Evolutionary conservation across 179 eudicot genomes (phyloP).

Genomic region (Nepenthes alata): DNA sequence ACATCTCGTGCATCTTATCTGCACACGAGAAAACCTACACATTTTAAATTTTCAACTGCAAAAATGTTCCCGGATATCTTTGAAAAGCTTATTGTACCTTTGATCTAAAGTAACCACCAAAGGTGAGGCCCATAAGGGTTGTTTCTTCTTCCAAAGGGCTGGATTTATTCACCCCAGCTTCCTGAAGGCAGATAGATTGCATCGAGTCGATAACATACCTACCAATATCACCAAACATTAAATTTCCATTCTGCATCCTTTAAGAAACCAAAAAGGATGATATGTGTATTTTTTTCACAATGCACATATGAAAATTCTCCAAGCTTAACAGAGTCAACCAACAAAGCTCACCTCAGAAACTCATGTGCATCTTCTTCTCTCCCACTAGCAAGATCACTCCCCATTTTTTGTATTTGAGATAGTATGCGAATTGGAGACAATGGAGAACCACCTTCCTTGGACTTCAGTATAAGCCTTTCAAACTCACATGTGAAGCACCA

Average conservation of each 20-base stretch:
- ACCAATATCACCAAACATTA: slow-evolving; percentile 8
- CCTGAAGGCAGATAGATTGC: slow-evolving; percentile 70
- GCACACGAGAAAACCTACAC: slow-evolving; percentile 4
- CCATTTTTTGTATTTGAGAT: slow-evolving; percentile 58
- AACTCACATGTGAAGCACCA: slow-evolving; percentile 95
- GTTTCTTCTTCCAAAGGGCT: slow-evolving; percentile 63
- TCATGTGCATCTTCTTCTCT: slow-evolving; percentile 96
- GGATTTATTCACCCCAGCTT: slow-evolving; percentile 43
- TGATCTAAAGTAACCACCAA: slow-evolving; percentile 90
- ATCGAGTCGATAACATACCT: slow-evolving; percentile 75
- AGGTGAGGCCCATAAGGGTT: slow-evolving; percentile 65
- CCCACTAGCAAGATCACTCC: slow-evolving; percentile 62
- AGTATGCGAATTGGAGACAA: slow-evolving; percentile 55
- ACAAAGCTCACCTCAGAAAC: slow-evolving; percentile 56
- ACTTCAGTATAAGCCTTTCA: slow-evolving; percentile 48
- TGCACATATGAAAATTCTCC: neutral
- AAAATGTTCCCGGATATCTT: neutral
- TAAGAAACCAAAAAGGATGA: neutral
- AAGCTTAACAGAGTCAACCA: slow-evolving; percentile 1
- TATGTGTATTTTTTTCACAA: neutral
- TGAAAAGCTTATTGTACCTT: slow-evolving; percentile 35
- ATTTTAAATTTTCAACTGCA: neutral
- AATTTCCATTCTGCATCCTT: neutral
- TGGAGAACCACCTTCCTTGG: slow-evolving; percentile 40
- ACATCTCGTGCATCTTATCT: slow-evolving; percentile 82